phyloP scores from a whole-genome alignment of 1,284 basidiomycete genomes.

The Ceratobasidium sp. region DNA sequence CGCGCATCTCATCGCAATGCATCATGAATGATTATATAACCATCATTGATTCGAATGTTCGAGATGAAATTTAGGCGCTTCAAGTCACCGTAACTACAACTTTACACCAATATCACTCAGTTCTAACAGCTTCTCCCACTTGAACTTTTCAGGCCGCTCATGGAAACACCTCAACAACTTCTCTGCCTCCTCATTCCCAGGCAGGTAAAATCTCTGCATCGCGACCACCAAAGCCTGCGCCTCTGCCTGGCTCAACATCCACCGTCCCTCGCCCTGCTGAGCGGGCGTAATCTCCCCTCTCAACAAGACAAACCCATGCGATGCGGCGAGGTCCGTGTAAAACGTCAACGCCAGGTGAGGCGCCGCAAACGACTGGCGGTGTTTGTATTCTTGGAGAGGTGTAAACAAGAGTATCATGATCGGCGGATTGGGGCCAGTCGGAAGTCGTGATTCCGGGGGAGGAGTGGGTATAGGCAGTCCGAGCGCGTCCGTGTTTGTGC shows the following conservation, averaged over 20 bases:
- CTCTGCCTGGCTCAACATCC: conserved; percentile 79
- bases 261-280: conserved; percentile 59
- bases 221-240: conserved; percentile 83
- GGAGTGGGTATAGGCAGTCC: conserved; percentile 62
- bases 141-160: conserved; percentile 76
- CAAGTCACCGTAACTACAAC: not conserved
- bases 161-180: conserved; percentile 76
- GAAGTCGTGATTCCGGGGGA: conserved; percentile 58
- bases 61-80: conserved; percentile 39
- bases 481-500: conserved; percentile 60
- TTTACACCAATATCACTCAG: conserved; percentile 43
- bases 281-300: conserved; percentile 89
- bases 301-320: conserved; percentile 88
- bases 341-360: conserved; percentile 92
- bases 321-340: conserved; percentile 88
- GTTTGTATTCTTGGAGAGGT: conserved; percentile 94
- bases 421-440: conserved; percentile 50
- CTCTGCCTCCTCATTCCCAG: conserved; percentile 63
- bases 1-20: conserved; percentile 22
- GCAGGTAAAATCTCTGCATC: conserved; percentile 86
- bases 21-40: conserved; percentile 43
- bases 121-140: conserved; percentile 73
- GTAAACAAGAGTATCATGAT: conserved; percentile 84
- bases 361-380: conserved; percentile 87
- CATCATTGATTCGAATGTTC: conserved; percentile 40